Conservation (phyloP, 176 grass and related monocot genomes). For the Leersia perrieri region DNA sequence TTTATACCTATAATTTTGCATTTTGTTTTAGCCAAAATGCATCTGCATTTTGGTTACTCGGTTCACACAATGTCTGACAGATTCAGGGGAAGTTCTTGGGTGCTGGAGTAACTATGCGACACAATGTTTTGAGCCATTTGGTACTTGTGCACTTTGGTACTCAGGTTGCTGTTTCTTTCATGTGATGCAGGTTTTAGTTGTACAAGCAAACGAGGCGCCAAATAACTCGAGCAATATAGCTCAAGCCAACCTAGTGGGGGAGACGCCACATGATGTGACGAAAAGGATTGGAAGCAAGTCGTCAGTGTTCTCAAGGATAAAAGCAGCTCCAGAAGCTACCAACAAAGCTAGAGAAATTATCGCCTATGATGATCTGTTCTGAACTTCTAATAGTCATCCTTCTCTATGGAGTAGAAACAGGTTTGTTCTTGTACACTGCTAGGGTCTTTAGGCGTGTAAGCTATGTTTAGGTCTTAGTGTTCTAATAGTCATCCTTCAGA, state of each 20-base stretch:
- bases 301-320: slow-evolving; percentile 22
- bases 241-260: slow-evolving; percentile 20
- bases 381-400: slow-evolving; percentile 27
- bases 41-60: too few relatives aligned
- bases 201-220: slow-evolving; percentile 37
- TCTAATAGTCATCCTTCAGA: too few relatives aligned
- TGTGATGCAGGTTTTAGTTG: slow-evolving; percentile 57
- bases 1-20: neutral
- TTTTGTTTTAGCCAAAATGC: too few relatives aligned
- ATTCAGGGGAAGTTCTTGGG: neutral
- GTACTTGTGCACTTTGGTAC: neutral
- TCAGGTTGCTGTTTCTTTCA: slow-evolving; percentile 3
- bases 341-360: slow-evolving; percentile 63
- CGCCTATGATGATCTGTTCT: slow-evolving; percentile 86
- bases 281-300: slow-evolving; percentile 26
- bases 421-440: slow-evolving; percentile 13
- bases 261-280: slow-evolving; percentile 19
- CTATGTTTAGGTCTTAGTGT: neutral
- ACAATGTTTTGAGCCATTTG: neutral
- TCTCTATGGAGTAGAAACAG: slow-evolving; percentile 1
- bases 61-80: neutral
- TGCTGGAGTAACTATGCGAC: too few relatives aligned
- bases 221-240: slow-evolving; percentile 17
- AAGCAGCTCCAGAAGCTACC: slow-evolving; percentile 28
- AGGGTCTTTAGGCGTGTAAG: slow-evolving; percentile 21